Evolutionary conservation across 108 stramenopile genomes (phyloP), one percentile per base, ranked within the genome.

Genomic region (Nannochloropsis oceanica): DNA sequence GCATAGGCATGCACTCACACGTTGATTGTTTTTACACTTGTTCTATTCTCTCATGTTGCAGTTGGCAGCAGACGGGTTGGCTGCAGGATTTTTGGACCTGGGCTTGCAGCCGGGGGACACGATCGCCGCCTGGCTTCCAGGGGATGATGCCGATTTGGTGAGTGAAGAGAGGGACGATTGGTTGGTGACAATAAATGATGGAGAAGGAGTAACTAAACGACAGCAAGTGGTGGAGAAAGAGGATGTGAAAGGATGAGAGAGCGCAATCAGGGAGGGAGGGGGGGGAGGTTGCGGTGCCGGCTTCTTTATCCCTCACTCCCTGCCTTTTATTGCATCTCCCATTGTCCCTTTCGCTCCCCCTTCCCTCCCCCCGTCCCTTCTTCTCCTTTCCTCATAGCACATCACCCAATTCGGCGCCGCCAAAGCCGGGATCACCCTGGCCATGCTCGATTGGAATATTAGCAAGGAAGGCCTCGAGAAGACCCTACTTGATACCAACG

Each of bases 341-440:
- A 34, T 34, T 34, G 34, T 5, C 1, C 34, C 34, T 34, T 34
- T 34, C 34, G 34, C 34, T 34, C 34, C 1, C 34, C 0, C 18
- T 73, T 73, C 22, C 18, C 59, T 73, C 59, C 59, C n/a, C 10
- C 59, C n/a, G 8, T 73, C n/a, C 9, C n/a, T 9, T n/a, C 59
- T 9, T 73, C n/a, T 73, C 10, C 80, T 79, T 43, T 84, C 83
- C 13, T 80, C 81, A 44, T 81, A 87, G 80, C 87, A 87, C 79
- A 80, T 87, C 43, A 83, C 87, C 27, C 87, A 87, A 83, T 44
- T 87, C 44, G 87, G 83, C 24, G 87, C 87, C 24, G 87, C 87
- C 20, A 83, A 83, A 83, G 82, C 84, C 44, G 87, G 87, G 26
- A 87, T 87, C 80, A 24, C 84, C 24, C 80, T 87, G 0, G 87